phyloP scores from a whole-genome alignment of 225 moss, liverwort and hornwort species.

The Pleurozium schreberi region DNA sequence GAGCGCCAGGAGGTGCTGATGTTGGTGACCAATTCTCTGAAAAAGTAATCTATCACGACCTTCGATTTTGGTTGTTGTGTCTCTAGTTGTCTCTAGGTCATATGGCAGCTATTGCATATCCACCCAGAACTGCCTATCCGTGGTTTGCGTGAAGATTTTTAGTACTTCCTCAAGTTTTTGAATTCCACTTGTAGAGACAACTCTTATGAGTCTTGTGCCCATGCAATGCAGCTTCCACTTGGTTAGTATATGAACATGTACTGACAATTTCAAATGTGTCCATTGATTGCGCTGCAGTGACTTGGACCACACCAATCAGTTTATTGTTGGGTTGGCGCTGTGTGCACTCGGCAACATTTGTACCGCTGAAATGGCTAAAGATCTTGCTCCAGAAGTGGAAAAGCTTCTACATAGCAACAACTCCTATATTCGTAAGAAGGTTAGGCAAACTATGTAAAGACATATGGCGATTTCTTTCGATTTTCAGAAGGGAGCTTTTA shows the following conservation, averaged over 20 bases:
- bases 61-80: background rate
- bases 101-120: background rate
- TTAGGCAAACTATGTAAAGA: conserved; percentile 4
- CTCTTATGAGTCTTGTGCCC: background rate
- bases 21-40: conserved; percentile 60
- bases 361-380: conserved; percentile 91
- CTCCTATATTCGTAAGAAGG: conserved; percentile 96
- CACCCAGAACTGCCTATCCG: background rate
- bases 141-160: background rate
- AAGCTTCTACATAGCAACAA: conserved; percentile 84
- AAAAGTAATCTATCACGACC: conserved; percentile 22
- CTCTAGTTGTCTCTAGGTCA: background rate
- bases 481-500: background rate
- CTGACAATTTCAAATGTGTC: background rate
- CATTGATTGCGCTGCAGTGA: conserved; percentile 52
- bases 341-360: conserved; percentile 96
- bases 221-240: background rate
- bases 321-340: conserved; percentile 81
- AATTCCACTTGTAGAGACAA: background rate
- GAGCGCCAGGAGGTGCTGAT: conserved; percentile 65
- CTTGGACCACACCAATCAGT: conserved; percentile 84
- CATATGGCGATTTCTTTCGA: background rate
- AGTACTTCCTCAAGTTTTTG: background rate
- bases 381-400: conserved; percentile 91
- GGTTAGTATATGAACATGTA: background rate